These are phyloP conservation scores for Volvariella surrecta DNA, from an alignment of 1,284 basidiomycete genomes.

Conservation along the genomic window DNA sequence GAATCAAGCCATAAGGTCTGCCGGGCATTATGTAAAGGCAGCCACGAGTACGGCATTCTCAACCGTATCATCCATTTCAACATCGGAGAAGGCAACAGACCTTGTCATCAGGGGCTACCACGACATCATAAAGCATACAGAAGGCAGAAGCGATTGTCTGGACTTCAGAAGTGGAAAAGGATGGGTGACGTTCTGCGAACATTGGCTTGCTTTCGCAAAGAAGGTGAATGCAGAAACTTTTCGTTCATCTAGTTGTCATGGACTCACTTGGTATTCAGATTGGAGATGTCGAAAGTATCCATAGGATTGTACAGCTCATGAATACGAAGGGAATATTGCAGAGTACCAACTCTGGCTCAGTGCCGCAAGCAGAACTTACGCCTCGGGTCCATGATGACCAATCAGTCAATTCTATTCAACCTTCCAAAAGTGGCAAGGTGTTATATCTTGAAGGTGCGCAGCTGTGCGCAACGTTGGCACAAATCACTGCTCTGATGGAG, in stretches of 20 bases:
- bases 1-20: constrained; percentile 54
- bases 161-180: constrained; percentile 37
- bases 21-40: constrained; percentile 32
- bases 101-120: constrained; percentile 33
- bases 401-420: constrained; percentile 8
- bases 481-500: constrained; percentile 30
- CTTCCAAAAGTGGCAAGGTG: too few species aligned
- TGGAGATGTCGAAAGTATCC: constrained; percentile 39
- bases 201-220: constrained; percentile 47
- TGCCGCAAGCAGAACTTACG: too few species aligned
- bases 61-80: constrained; percentile 14
- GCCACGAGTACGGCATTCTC: too few species aligned
- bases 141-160: constrained; percentile 25
- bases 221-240: constrained; percentile 24
- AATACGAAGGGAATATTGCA: too few species aligned
- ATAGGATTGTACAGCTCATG: constrained; percentile 39
- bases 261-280: constrained; percentile 24
- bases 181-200: constrained; percentile 58
- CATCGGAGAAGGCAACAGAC: constrained; percentile 23
- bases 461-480: constrained; percentile 33
- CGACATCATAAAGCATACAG: constrained; percentile 27
- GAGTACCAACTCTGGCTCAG: too few species aligned
- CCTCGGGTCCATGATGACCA: too few species aligned
- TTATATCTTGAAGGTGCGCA: constrained; percentile 25
- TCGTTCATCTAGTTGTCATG: background rate